phyloP scores from a whole-genome alignment of 257 asterid species.

The Jacaranda copaia region DNA sequence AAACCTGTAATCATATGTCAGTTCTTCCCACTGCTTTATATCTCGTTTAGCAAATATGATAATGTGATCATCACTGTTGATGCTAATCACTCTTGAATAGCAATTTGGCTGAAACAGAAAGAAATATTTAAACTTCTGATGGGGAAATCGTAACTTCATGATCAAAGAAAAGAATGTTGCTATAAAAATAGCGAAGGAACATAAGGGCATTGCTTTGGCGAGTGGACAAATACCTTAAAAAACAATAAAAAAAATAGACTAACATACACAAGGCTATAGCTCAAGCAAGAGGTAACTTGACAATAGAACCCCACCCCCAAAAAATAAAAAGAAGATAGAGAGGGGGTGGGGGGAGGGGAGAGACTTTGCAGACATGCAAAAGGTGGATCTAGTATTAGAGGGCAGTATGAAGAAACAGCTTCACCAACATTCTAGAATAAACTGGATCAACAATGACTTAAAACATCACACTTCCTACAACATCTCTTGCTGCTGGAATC shows the following conservation, averaged over 20 bases:
- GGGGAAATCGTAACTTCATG: neutral
- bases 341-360: too few relatives aligned
- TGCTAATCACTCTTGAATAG: constrained; percentile 82
- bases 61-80: constrained; percentile 77
- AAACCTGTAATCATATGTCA: constrained; percentile 97
- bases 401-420: neutral
- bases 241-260: neutral
- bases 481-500: neutral
- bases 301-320: too few relatives aligned
- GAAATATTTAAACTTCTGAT: constrained; percentile 19
- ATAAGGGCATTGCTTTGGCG: neutral
- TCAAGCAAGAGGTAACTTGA: constrained; percentile 5
- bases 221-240: neutral
- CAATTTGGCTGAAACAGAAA: constrained; percentile 87
- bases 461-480: neutral
- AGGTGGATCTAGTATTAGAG: neutral
- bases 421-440: neutral
- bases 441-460: neutral
- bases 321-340: too few relatives aligned
- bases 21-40: constrained; percentile 82
- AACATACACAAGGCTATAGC: neutral
- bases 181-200: neutral
- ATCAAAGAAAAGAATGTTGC: constrained; percentile 17
- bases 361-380: neutral
- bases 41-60: constrained; percentile 97